Evolutionary conservation across 345 rosid species (phyloP).

Genomic region (Euphorbia pulcherrima): DNA sequence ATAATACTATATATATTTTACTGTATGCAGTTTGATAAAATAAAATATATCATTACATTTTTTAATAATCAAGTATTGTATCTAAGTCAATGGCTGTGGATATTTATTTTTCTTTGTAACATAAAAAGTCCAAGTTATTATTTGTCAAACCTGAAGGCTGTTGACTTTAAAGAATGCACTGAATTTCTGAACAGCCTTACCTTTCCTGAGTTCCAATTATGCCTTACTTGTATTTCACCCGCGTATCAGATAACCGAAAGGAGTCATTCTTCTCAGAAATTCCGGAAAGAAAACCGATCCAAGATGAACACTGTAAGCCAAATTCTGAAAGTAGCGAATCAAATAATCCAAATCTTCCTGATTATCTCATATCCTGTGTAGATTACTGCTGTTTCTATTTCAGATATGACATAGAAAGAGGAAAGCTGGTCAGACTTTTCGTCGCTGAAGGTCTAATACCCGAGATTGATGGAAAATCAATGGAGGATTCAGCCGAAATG

Average conservation of each 20-base stretch:
- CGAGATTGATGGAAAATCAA: too few species aligned
- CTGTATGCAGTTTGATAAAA: too few species aligned
- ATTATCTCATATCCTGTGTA: slow-evolving; percentile 7
- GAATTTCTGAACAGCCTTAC: too few species aligned
- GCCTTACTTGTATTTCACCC: not conserved
- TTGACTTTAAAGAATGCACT: too few species aligned
- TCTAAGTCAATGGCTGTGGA: too few species aligned
- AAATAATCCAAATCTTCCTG: not conserved
- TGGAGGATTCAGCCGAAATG: slow-evolving; percentile 3
- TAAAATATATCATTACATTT: too few species aligned
- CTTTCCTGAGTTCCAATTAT: not conserved
- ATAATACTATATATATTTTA: too few species aligned
- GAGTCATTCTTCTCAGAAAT: not conserved
- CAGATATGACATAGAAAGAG: not conserved
- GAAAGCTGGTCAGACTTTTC: not conserved
- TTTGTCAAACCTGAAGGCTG: too few species aligned
- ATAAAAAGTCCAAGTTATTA: too few species aligned
- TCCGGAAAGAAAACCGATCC: not conserved
- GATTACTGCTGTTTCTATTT: not conserved
- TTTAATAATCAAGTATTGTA: too few species aligned
- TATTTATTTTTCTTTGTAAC: too few species aligned
- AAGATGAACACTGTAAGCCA: too few species aligned
- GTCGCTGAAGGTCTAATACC: not conserved
- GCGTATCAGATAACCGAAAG: not conserved
- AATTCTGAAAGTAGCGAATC: not conserved